These are phyloP conservation scores for Fistulifera solaris DNA, from an alignment of 108 stramenopile species.

Conservation along the genomic window DNA sequence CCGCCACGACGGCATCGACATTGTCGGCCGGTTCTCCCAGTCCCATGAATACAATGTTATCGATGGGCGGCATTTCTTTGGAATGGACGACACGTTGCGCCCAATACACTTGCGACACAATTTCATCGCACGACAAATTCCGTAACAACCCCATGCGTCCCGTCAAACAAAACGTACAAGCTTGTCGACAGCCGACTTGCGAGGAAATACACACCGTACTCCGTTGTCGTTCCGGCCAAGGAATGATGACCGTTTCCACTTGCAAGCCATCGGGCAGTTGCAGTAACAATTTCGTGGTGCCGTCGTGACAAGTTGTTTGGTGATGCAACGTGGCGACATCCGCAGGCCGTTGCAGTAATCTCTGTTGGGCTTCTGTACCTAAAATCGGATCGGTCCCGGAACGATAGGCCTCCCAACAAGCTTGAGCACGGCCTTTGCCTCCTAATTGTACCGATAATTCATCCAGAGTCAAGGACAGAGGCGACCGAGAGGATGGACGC, in stretches of 20 bases:
- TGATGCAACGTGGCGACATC: conserved; percentile 27
- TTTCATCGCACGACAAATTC: conserved; percentile 56
- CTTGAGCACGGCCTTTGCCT: conserved; percentile 52
- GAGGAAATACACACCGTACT: conserved; percentile 71
- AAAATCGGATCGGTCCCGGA: conserved; percentile 45
- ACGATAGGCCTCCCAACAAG: conserved; percentile 54
- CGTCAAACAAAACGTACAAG: conserved; percentile 83
- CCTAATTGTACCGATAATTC: conserved; percentile 41
- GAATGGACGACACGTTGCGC: conserved; percentile 43
- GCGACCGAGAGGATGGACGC: background rate
- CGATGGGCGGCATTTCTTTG: conserved; percentile 18
- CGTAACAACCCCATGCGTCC: conserved; percentile 75
- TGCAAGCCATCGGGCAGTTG: conserved; percentile 23
- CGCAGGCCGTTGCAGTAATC: no score
- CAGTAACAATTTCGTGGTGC: conserved; percentile 54
- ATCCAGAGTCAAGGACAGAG: conserved; percentile 17
- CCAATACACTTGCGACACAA: conserved; percentile 67
- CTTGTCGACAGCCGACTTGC: conserved; percentile 85
- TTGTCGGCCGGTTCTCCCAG: conserved; percentile 86
- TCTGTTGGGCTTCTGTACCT: no score
- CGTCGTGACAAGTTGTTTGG: conserved; percentile 29
- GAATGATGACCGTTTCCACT: conserved; percentile 56
- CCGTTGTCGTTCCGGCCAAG: conserved; percentile 37
- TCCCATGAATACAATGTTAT: conserved; percentile 83
- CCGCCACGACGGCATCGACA: conserved; percentile 29